A percentile compares a stretch with the other conserved stretches of the same genome.
Evolutionary conservation across 768 basidiomycete species (phyloP).

Genomic region (Boletus edulis): DNA sequence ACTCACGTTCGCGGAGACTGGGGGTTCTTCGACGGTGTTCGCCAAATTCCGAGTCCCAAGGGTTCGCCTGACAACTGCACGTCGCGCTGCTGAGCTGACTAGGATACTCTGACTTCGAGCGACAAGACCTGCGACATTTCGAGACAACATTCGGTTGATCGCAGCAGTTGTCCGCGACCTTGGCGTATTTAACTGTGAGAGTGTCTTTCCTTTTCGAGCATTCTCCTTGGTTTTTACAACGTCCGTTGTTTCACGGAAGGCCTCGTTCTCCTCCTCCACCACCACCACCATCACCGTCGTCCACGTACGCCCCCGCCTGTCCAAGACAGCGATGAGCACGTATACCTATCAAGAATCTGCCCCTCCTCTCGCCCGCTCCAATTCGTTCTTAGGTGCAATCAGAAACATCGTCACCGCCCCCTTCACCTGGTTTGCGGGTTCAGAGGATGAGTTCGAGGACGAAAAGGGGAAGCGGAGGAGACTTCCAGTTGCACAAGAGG

Average conservation of each 20-base stretch:
- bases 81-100: not conserved
- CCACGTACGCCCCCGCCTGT: slow-evolving; percentile 16
- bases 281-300: slow-evolving; percentile 17
- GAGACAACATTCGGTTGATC: slow-evolving; percentile 16
- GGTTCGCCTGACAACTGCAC: not conserved
- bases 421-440: slow-evolving; percentile 50
- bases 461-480: slow-evolving; percentile 57
- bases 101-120: not conserved
- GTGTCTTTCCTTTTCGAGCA: slow-evolving; percentile 5
- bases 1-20: slow-evolving; percentile 19
- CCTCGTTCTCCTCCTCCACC: slow-evolving; percentile 20
- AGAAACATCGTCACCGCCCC: slow-evolving; percentile 67
- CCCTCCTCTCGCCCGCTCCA: slow-evolving; percentile 46
- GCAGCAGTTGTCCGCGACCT: not conserved
- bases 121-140: slow-evolving; percentile 5
- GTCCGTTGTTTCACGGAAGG: slow-evolving; percentile 8
- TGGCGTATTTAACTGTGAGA: slow-evolving; percentile 7
- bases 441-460: slow-evolving; percentile 49
- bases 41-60: slow-evolving; percentile 7
- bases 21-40: not conserved
- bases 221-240: slow-evolving; percentile 16
- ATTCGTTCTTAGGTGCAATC: slow-evolving; percentile 59
- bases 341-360: slow-evolving; percentile 30
- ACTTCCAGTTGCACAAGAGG: slow-evolving; percentile 27
- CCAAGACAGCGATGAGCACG: slow-evolving; percentile 25